Evolutionary conservation across 345 rosid genomes (phyloP), one percentile per base, ranked within the genome.

Genomic region (Eucalyptus polyanthemos): DNA sequence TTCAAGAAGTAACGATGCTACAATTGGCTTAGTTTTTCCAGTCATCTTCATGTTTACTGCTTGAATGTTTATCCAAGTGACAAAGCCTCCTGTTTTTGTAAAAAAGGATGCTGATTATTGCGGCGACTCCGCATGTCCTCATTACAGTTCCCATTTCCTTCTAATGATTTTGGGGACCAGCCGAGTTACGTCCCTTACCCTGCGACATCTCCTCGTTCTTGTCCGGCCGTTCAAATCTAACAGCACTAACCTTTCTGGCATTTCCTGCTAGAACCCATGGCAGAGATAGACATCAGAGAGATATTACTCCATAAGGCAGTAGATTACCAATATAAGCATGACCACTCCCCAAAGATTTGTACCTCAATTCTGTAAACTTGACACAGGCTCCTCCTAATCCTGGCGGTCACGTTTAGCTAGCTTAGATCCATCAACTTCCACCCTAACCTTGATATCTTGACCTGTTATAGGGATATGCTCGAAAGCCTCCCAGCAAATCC

Each of bases 391-490:
- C 89, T 94, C 96, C 89, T 93, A 94, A n/a, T 89, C 89, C 56
- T 56, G 87, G 88, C 89, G 90, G 88, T 96, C 97, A 58, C 97
- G 88, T 93, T 94, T 93, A 92, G 90, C 93, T 91, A 95, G 96
- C 27, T 90, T 89, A 56, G 92, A 91, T 49, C 95, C 96, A 87
- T 92, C 92, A 76, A 93, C 92, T 54, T 95, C 98, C 88, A 96
- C 97, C 92, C 94, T 90, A 90, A 97, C 95, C 34, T 93, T 94
- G 88, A 97, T 90, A 88, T 92, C 94, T 92, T 96, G 99, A 54
- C 99, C 99, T 40, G 98, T 97, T 94, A 95, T 94, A 60, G 98
- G 99, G 88, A 97, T 97, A 90, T 94, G 95, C 88, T 99, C 99
- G 93, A 97, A 96, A 90, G 96, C 97, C 90, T 97, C 99, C 99